These are phyloP conservation scores for Penstemon eatonii DNA, from an alignment of 257 asterid species.

Conservation along the genomic window DNA sequence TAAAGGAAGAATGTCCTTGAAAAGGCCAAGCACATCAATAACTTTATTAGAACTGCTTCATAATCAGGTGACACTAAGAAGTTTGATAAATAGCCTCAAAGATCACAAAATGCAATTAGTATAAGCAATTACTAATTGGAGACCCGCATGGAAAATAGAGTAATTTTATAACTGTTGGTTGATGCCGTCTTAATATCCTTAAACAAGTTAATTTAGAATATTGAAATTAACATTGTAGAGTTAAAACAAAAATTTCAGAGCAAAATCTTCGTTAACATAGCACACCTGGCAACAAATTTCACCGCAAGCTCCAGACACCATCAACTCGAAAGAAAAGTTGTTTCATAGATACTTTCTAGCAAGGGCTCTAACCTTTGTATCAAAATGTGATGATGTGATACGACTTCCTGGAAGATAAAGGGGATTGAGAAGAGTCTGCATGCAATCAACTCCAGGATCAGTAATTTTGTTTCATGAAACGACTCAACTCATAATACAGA, in stretches of 20 bases:
- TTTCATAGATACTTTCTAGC: constrained; percentile 85
- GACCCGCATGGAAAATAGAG: constrained; percentile 13
- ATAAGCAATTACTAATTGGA: constrained; percentile 10
- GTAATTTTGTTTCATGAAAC: constrained; percentile 14
- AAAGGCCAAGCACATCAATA: not conserved
- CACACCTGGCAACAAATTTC: constrained; percentile 30
- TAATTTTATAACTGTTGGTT: constrained; percentile 20
- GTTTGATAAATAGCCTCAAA: constrained; percentile 1
- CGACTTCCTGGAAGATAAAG: constrained; percentile 97
- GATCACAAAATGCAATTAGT: constrained; percentile 12
- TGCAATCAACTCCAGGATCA: constrained; percentile 19
- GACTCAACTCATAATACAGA: not conserved
- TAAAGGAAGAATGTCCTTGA: not conserved
- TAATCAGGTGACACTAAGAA: not conserved
- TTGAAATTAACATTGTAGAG: not conserved
- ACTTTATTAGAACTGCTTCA: not conserved
- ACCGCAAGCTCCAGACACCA: constrained; percentile 28
- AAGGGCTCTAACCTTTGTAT: constrained; percentile 92
- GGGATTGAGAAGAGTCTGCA: constrained; percentile 94
- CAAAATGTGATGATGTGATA: constrained; percentile 89
- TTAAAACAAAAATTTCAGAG: constrained; percentile 21
- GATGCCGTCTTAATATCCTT: constrained; percentile 6
- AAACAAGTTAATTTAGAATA: constrained; percentile 8
- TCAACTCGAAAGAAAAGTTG: not conserved
- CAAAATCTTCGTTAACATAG: constrained; percentile 21